Conservation (phyloP, 2,329 filamentous ascomycete species). For the Sarocladiaceae sp. region DNA sequence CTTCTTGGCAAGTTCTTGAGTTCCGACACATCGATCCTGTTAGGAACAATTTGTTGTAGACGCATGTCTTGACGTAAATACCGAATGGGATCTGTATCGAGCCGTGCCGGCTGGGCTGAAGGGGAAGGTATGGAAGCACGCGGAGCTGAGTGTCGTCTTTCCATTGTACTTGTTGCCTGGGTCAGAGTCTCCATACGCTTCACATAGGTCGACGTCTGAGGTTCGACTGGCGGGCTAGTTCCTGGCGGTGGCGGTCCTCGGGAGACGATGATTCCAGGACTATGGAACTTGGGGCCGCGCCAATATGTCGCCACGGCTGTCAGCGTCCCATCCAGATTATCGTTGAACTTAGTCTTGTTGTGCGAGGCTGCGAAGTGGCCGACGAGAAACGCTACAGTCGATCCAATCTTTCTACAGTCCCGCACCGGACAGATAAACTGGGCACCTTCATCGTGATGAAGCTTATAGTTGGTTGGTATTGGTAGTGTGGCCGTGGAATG, state of each 20-base stretch:
- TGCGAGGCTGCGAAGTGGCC: slow-evolving; percentile 16
- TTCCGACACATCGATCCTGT: slow-evolving; percentile 17
- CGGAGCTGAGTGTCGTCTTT: too few relatives aligned
- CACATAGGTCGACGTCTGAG: neutral
- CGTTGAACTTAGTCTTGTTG: slow-evolving; percentile 19
- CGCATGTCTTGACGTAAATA: too few relatives aligned
- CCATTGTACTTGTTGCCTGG: too few relatives aligned
- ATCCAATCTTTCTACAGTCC: slow-evolving; percentile 17
- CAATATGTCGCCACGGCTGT: slow-evolving; percentile 15
- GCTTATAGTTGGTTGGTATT: slow-evolving; percentile 17
- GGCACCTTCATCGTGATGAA: neutral
- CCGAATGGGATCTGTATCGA: too few relatives aligned
- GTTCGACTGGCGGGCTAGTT: slow-evolving; percentile 16
- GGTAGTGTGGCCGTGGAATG: neutral
- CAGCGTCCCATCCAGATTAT: slow-evolving; percentile 28
- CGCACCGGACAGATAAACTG: slow-evolving; percentile 25
- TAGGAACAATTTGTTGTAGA: neutral
- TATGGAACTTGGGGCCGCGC: neutral
- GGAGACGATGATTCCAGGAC: slow-evolving; percentile 19
- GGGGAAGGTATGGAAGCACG: too few relatives aligned
- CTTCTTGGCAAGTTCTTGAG: slow-evolving; percentile 16
- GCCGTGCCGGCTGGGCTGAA: too few relatives aligned
- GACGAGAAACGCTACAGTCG: slow-evolving; percentile 4
- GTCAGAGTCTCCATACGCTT: too few relatives aligned
- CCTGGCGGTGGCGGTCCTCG: slow-evolving; percentile 13